phyloP scores from a whole-genome alignment of 495 filamentous ascomycete genomes.

The Hypomontagnella submonticulosa region DNA sequence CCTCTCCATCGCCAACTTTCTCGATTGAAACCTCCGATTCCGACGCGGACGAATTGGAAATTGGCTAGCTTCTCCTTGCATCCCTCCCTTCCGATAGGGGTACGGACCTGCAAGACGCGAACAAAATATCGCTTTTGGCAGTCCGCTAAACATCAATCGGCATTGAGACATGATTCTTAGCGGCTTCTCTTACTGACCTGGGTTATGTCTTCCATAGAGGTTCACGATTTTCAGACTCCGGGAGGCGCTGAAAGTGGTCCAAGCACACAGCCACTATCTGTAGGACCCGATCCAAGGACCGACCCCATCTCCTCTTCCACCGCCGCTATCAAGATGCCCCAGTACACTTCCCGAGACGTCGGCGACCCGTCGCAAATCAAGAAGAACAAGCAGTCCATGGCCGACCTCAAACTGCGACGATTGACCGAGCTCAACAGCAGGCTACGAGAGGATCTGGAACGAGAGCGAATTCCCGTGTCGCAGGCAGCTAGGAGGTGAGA shows the following conservation, averaged over 20 bases:
- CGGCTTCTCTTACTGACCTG: conserved; percentile 26
- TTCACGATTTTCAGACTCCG: conserved; percentile 39
- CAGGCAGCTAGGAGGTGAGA: conserved; percentile 89
- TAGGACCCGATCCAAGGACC: conserved; percentile 34
- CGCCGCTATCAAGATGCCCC: conserved; percentile 58
- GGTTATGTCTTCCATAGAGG: conserved; percentile 39
- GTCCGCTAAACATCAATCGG: conserved; percentile 23
- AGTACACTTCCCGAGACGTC: conserved; percentile 66
- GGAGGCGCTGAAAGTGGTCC: conserved; percentile 38
- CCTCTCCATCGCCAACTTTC: conserved; percentile 12
- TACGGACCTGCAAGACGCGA: conserved; percentile 30
- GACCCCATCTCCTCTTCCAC: conserved; percentile 36
- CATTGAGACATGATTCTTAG: conserved; percentile 38
- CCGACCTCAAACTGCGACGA: conserved; percentile 94
- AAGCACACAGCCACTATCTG: conserved; percentile 44
- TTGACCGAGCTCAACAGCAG: conserved; percentile 96
- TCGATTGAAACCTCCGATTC: conserved; percentile 36
- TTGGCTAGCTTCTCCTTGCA: conserved; percentile 41
- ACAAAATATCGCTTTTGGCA: conserved; percentile 13
- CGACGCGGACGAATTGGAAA: conserved; percentile 36
- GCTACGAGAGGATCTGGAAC: conserved; percentile 92
- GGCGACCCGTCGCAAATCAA: conserved; percentile 76
- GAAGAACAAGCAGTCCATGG: conserved; percentile 99
- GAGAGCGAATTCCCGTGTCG: conserved; percentile 93
- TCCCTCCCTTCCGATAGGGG: conserved; percentile 46